Evolutionary conservation across 129 eudicot species (phyloP).

Genomic region (Silybum marianum): DNA sequence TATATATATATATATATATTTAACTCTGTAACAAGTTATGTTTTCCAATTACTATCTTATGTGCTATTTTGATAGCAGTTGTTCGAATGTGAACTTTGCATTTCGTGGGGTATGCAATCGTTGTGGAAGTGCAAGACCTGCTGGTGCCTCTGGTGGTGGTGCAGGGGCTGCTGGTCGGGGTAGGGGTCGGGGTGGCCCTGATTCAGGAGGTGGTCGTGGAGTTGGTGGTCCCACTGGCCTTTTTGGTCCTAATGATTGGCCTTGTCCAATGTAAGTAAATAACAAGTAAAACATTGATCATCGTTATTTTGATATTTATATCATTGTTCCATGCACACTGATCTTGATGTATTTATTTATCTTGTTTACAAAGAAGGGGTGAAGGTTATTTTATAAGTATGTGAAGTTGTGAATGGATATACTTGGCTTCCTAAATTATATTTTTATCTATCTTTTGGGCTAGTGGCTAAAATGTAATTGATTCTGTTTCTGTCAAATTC

Average conservation of each 20-base stretch:
- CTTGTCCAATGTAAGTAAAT: conserved; percentile 91
- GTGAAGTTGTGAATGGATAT: background rate
- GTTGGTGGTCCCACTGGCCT: conserved; percentile 79
- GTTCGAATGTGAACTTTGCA: conserved; percentile 92
- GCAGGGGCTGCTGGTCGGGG: conserved; percentile 85
- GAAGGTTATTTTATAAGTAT: background rate
- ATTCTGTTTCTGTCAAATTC: no score
- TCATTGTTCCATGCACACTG: no score
- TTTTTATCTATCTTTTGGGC: no score
- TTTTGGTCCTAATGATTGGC: conserved; percentile 99
- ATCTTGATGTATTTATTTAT: no score
- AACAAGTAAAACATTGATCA: background rate
- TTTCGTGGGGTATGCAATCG: conserved; percentile 99
- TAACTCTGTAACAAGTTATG: background rate
- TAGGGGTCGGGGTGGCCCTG: conserved; percentile 80
- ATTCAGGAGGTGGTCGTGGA: conserved; percentile 65
- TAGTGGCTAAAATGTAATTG: no score
- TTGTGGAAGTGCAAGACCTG: conserved; percentile 97
- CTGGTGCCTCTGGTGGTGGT: conserved; percentile 88
- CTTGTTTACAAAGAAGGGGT: background rate
- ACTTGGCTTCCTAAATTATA: no score
- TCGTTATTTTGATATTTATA: background rate
- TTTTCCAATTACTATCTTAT: conserved; percentile 9
- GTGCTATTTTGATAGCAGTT: conserved; percentile 56
- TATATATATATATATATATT: background rate